A percentile compares a stretch with the other conserved stretches of the same genome.
Evolutionary conservation across 805 yeast species (phyloP).

Genomic region (Saturnispora quitensis): DNA sequence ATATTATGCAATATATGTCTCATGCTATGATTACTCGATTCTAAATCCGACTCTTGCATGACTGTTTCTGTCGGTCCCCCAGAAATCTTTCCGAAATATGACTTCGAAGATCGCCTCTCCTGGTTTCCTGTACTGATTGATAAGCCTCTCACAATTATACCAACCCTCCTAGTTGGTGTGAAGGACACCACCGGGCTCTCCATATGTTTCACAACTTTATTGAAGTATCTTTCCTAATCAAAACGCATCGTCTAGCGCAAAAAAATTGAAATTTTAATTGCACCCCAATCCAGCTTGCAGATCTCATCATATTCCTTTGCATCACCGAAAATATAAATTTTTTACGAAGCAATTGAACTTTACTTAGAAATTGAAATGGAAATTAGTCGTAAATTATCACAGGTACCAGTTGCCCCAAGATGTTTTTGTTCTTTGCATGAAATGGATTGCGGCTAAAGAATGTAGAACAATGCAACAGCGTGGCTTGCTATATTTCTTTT

Average conservation of each 20-base stretch:
- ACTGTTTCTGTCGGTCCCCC: background rate
- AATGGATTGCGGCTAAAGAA: background rate
- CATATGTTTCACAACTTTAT: background rate
- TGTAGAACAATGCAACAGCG: background rate
- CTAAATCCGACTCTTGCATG: slow-evolving; percentile 14
- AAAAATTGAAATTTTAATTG: background rate
- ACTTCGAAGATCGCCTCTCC: background rate
- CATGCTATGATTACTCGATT: slow-evolving; percentile 14
- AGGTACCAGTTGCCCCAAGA: background rate
- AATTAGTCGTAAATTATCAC: background rate
- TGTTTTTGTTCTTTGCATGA: background rate
- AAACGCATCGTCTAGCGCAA: background rate
- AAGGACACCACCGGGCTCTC: slow-evolving; percentile 15
- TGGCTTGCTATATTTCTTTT: background rate
- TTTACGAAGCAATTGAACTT: background rate
- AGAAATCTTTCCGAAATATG: background rate
- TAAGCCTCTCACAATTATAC: slow-evolving; percentile 20
- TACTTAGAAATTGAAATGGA: background rate
- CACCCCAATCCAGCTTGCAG: background rate
- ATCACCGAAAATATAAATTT: background rate
- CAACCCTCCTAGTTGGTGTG: slow-evolving; percentile 20
- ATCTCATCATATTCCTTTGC: background rate
- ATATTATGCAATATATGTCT: slow-evolving; percentile 39
- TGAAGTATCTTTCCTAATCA: background rate
- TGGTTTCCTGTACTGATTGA: slow-evolving; percentile 15